These are phyloP conservation scores for Eucalyptus paniculata DNA, from an alignment of 345 rosid species.

Conservation along the genomic window DNA sequence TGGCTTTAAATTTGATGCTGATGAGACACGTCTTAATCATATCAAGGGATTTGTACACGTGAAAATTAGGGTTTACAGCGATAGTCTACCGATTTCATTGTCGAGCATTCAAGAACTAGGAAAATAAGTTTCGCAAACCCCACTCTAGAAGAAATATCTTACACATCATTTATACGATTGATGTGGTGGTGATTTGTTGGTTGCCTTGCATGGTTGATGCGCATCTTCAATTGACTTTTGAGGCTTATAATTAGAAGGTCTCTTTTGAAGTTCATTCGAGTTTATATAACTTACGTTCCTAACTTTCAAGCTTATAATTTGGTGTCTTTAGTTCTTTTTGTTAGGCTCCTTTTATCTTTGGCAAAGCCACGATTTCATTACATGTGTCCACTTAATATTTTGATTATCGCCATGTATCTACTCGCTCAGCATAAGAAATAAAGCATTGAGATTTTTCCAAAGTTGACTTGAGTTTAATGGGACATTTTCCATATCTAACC, in stretches of 20 bases:
- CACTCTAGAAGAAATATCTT: background rate
- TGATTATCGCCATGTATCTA: background rate
- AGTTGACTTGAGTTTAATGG: background rate
- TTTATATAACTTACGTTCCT: background rate
- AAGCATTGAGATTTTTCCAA: background rate
- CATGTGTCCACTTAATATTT: background rate
- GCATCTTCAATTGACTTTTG: background rate
- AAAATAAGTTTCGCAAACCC: accelerated
- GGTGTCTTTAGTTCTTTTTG: background rate
- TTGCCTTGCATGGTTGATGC: background rate
- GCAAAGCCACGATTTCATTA: background rate
- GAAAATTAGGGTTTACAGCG: accelerated
- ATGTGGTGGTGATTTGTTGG: background rate
- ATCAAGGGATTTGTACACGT: background rate
- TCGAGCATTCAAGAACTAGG: accelerated
- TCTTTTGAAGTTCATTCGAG: background rate
- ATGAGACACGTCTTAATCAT: background rate
- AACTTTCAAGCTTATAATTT: background rate
- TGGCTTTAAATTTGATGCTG: background rate
- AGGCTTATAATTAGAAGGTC: background rate
- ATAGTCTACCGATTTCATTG: accelerated
- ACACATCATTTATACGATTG: background rate
- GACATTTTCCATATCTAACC: background rate
- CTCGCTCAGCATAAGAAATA: background rate
- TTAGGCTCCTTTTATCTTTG: background rate